Conservation (phyloP, 1,284 basidiomycete species). For the Ceratobasidium sp. region DNA sequence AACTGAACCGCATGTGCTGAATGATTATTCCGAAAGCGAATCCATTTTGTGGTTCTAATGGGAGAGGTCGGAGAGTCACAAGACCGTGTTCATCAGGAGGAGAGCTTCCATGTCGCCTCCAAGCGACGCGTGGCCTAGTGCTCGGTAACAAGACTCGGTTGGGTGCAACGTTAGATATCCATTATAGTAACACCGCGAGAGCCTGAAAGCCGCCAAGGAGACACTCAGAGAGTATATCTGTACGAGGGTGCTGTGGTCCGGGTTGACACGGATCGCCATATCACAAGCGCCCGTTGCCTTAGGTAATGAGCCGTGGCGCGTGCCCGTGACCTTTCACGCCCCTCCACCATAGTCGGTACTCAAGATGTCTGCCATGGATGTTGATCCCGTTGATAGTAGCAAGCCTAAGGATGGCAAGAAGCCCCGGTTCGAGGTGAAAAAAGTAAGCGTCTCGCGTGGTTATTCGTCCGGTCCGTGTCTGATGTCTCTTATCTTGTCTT, state of each 20-base stretch:
- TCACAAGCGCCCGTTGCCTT: conserved; percentile 28
- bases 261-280: not conserved
- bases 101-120: not conserved
- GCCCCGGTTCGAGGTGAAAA: conserved; percentile 90
- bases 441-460: conserved; percentile 64
- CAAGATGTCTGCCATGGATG: conserved; percentile 81
- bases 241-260: not conserved
- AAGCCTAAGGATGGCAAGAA: conserved; percentile 71
- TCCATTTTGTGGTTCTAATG: not conserved
- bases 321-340: not conserved
- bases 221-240: not conserved
- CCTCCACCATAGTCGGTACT: not conserved
- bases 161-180: not conserved
- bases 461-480: not conserved
- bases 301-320: conserved; percentile 20
- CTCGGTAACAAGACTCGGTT: too few species aligned
- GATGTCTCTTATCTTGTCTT: not conserved
- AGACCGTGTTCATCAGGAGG: not conserved
- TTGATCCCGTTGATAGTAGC: conserved; percentile 66
- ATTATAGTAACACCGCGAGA: not conserved
- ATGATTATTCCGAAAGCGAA: conserved; percentile 7
- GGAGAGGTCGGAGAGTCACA: conserved; percentile 8
- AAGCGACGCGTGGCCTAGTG: not conserved
- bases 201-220: not conserved
- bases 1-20: not conserved